These are phyloP conservation scores for Heliamphora pulchella DNA, from an alignment of 179 eudicot species.

Conservation along the genomic window DNA sequence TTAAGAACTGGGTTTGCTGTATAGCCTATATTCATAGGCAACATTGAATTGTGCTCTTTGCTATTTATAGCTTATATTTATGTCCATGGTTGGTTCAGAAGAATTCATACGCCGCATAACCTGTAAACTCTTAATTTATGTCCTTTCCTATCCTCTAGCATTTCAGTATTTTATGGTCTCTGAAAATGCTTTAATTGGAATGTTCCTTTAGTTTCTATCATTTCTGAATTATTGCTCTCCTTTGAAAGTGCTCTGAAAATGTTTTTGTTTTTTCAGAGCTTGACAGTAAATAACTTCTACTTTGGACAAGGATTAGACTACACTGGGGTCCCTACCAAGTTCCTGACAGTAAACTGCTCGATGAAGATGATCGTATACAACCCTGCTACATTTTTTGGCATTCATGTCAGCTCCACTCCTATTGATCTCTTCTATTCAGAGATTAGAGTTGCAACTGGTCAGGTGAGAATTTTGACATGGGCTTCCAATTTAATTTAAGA, in stretches of 20 bases:
- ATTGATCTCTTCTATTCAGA: constrained; percentile 62
- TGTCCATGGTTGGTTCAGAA: neutral
- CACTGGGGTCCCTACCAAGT: constrained; percentile 72
- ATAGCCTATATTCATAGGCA: too few relatives aligned
- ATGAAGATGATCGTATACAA: constrained; percentile 59
- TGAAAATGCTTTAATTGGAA: neutral
- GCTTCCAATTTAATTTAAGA: neutral
- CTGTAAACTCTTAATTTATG: neutral
- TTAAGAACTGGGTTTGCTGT: neutral
- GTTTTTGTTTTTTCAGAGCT: constrained; percentile 45
- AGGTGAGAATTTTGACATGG: constrained; percentile 39
- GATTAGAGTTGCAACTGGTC: constrained; percentile 71
- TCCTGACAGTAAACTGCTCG: constrained; percentile 59
- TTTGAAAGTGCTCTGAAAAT: neutral
- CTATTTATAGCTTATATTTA: too few relatives aligned
- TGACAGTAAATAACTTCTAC: constrained; percentile 47
- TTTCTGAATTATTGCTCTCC: neutral
- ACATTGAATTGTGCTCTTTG: neutral
- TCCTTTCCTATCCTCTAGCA: neutral
- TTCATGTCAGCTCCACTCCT: constrained; percentile 71
- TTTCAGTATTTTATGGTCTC: neutral
- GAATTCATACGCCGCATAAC: neutral
- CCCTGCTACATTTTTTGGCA: constrained; percentile 88
- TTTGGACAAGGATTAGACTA: constrained; percentile 63
- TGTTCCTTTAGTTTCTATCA: neutral